Conservation (phyloP, 106 monocot genomes). For the Agapanthus africanus region DNA sequence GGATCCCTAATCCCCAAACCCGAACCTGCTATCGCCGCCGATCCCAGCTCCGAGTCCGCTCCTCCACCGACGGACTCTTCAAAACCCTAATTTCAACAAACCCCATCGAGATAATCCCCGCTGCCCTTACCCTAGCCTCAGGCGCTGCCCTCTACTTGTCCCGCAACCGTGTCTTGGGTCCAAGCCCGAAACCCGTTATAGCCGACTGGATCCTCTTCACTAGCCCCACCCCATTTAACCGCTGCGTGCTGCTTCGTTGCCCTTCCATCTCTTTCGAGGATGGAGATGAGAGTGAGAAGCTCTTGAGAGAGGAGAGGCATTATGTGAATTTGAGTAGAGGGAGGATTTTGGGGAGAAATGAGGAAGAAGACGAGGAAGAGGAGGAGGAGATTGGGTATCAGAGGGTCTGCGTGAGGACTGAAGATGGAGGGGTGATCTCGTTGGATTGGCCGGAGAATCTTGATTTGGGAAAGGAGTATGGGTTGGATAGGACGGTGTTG, state of each 20-base stretch:
- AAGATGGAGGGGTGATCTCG: slow-evolving; percentile 85
- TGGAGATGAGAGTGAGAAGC: slow-evolving; percentile 34
- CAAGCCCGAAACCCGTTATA: background rate
- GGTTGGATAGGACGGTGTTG: slow-evolving; percentile 72
- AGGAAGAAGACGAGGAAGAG: slow-evolving; percentile 19
- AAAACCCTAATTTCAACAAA: slow-evolving; percentile 15
- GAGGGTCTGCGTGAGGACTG: slow-evolving; percentile 59
- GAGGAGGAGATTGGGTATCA: too few relatives aligned
- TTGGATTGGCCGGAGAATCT: slow-evolving; percentile 93
- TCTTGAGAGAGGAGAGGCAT: slow-evolving; percentile 51
- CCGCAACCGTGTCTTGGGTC: background rate
- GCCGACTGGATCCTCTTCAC: slow-evolving; percentile 71
- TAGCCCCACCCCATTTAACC: slow-evolving; percentile 85
- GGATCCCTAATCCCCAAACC: background rate
- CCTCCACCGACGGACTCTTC: slow-evolving; percentile 28
- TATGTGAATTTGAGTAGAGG: slow-evolving; percentile 44
- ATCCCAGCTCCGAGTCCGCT: slow-evolving; percentile 6
- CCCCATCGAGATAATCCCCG: slow-evolving; percentile 32
- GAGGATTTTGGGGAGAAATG: slow-evolving; percentile 17
- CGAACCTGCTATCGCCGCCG: slow-evolving; percentile 11
- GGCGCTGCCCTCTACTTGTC: slow-evolving; percentile 29
- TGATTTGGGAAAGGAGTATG: slow-evolving; percentile 64
- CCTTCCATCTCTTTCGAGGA: slow-evolving; percentile 65
- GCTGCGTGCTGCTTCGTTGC: slow-evolving; percentile 75
- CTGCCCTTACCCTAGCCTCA: too few relatives aligned